Conservation (phyloP, 2,329 filamentous ascomycete species). For the Acephala macrosclerotiorum region DNA sequence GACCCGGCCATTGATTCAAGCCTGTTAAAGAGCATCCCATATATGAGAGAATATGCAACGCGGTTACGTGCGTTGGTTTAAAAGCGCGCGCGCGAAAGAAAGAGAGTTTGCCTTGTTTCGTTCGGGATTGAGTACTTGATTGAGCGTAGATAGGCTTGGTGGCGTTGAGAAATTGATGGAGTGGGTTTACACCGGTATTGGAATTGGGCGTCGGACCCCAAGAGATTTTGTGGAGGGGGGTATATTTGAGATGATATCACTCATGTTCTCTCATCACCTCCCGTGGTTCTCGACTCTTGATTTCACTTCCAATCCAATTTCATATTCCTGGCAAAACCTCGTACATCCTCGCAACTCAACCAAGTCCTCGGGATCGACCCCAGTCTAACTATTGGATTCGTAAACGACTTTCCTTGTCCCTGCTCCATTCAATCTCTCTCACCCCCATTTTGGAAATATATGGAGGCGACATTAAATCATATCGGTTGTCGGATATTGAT, state of each 20-base stretch:
- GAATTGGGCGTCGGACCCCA: too few relatives aligned
- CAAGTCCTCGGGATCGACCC: constrained; percentile 4
- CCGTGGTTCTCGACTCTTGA: background rate
- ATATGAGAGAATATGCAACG: background rate
- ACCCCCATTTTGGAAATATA: background rate
- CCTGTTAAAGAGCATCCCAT: background rate
- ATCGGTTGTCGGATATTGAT: too few relatives aligned
- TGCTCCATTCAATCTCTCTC: too few relatives aligned
- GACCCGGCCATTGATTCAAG: too few relatives aligned
- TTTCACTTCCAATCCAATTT: background rate
- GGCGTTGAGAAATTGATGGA: too few relatives aligned
- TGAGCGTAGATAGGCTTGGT: background rate
- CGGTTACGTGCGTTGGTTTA: background rate
- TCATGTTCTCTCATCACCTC: background rate
- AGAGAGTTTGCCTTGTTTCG: background rate
- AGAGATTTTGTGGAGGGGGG: background rate
- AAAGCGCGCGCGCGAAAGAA: background rate
- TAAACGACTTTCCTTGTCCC: too few relatives aligned
- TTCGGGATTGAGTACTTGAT: background rate
- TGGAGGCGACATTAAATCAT: too few relatives aligned
- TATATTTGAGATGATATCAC: background rate
- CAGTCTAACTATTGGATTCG: background rate
- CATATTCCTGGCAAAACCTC: background rate
- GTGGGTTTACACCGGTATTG: too few relatives aligned
- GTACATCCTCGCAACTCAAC: background rate